These are phyloP conservation scores for Discostella stelligeroides DNA, from an alignment of 108 stramenopile species.

Conservation along the genomic window DNA sequence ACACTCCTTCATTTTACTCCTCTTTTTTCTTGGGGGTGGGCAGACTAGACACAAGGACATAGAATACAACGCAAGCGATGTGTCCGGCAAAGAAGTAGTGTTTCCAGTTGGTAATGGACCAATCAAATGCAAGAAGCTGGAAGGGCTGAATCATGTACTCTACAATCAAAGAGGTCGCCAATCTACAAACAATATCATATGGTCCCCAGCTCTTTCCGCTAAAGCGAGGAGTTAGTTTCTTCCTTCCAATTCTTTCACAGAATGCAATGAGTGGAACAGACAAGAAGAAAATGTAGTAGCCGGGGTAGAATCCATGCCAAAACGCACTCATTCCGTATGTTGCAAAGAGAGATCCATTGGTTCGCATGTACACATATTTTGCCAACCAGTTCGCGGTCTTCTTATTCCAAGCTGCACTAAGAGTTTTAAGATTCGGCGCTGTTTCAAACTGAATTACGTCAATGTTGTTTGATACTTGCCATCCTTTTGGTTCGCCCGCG, in stretches of 20 bases:
- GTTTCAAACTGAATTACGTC: conserved; percentile 93
- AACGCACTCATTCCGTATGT: conserved; percentile 92
- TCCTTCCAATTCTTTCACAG: conserved; percentile 85
- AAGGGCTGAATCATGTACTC: conserved; percentile 87
- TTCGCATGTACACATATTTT: conserved; percentile 95
- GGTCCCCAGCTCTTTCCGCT: conserved; percentile 65
- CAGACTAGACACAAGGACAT: conserved; percentile 57
- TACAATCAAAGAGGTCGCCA: conserved; percentile 69
- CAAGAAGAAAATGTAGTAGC: conserved; percentile 94
- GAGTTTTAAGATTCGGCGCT: conserved; percentile 79
- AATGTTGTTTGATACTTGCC: conserved; percentile 90
- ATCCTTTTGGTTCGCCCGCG: conserved; percentile 85
- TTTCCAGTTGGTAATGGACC: conserved; percentile 71
- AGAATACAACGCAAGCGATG: conserved; percentile 65
- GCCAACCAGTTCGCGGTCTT: conserved; percentile 93
- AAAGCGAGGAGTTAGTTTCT: conserved; percentile 85
- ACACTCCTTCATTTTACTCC: conserved; percentile 12
- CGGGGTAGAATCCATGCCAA: conserved; percentile 98
- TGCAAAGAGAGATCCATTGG: conserved; percentile 75
- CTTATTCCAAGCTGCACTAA: conserved; percentile 95
- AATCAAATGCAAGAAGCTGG: conserved; percentile 69
- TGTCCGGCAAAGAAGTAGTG: conserved; percentile 85
- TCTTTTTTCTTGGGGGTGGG: conserved; percentile 72
- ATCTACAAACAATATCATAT: conserved; percentile 70
- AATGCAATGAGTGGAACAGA: conserved; percentile 83